Evolutionary conservation across 257 asterid species (phyloP).

Genomic region (Jacaranda mimosifolia): DNA sequence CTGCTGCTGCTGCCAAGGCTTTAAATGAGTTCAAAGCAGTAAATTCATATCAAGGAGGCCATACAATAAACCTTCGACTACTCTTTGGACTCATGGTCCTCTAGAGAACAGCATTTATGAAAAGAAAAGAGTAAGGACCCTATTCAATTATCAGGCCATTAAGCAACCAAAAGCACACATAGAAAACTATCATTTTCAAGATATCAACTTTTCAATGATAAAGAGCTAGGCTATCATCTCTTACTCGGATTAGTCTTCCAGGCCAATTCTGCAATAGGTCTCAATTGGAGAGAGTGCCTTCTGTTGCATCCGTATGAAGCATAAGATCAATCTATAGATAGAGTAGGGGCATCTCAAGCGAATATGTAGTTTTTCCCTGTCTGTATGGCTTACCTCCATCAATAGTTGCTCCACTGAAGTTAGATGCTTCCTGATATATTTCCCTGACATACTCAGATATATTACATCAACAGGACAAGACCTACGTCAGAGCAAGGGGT

Average conservation of each 20-base stretch:
- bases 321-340: not conserved
- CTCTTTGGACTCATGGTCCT: not conserved
- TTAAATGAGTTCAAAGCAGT: too few relatives aligned
- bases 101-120: not conserved
- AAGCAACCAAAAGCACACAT: not conserved
- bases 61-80: not conserved
- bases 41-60: too few relatives aligned
- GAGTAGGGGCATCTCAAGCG: not conserved
- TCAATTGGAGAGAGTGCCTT: not conserved
- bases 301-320: not conserved
- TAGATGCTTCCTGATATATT: constrained; percentile 1
- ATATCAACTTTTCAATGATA: not conserved
- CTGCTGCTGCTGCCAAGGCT: too few relatives aligned
- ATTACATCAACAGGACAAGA: not conserved
- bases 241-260: not conserved
- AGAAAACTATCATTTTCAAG: too few relatives aligned
- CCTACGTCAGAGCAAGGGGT: not conserved
- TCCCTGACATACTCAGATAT: not conserved
- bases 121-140: not conserved
- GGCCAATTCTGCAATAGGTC: not conserved
- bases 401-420: not conserved
- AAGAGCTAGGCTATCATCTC: not conserved
- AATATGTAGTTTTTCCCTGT: not conserved
- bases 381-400: constrained; percentile 2
- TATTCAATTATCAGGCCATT: not conserved